Evolutionary conservation across 2,329 filamentous ascomycete genomes (phyloP).

Genomic region (Ophiostoma novo-ulmi): DNA sequence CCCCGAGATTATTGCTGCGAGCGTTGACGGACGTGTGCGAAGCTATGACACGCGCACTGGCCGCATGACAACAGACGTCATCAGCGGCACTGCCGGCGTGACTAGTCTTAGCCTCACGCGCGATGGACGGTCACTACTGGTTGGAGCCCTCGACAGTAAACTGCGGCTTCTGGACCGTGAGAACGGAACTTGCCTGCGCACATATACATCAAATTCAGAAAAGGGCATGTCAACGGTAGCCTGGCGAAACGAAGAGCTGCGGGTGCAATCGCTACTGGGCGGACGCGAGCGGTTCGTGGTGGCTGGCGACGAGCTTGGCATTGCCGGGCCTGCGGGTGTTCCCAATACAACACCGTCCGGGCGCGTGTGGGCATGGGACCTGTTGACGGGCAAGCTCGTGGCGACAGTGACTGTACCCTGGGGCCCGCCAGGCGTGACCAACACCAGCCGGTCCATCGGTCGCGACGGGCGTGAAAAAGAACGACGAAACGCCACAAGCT

Average conservation of each 20-base stretch:
- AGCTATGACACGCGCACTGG: constrained; percentile 81
- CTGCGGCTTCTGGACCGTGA: constrained; percentile 76
- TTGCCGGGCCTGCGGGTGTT: constrained; percentile 30
- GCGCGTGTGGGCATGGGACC: constrained; percentile 74
- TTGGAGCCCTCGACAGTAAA: constrained; percentile 69
- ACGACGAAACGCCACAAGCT: constrained; percentile 56
- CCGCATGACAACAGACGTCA: constrained; percentile 61
- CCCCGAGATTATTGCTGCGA: constrained; percentile 63
- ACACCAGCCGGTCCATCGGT: constrained; percentile 50
- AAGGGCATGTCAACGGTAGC: background rate
- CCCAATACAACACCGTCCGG: constrained; percentile 45
- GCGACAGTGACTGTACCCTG: constrained; percentile 57
- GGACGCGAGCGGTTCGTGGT: constrained; percentile 71
- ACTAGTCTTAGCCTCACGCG: constrained; percentile 67
- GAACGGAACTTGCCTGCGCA: constrained; percentile 66
- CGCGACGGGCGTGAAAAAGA: constrained; percentile 57
- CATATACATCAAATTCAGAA: constrained; percentile 52
- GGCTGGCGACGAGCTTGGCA: constrained; percentile 68
- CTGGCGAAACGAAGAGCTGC: constrained; percentile 61
- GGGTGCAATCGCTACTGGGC: constrained; percentile 72
- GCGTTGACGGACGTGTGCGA: constrained; percentile 78
- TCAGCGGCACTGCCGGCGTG: constrained; percentile 55
- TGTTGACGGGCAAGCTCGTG: constrained; percentile 65
- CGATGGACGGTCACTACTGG: constrained; percentile 69
- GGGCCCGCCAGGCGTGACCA: constrained; percentile 41